These are phyloP conservation scores for Chlorella sp. DNA, from an alignment of 139 green algal genomes.

Conservation along the genomic window DNA sequence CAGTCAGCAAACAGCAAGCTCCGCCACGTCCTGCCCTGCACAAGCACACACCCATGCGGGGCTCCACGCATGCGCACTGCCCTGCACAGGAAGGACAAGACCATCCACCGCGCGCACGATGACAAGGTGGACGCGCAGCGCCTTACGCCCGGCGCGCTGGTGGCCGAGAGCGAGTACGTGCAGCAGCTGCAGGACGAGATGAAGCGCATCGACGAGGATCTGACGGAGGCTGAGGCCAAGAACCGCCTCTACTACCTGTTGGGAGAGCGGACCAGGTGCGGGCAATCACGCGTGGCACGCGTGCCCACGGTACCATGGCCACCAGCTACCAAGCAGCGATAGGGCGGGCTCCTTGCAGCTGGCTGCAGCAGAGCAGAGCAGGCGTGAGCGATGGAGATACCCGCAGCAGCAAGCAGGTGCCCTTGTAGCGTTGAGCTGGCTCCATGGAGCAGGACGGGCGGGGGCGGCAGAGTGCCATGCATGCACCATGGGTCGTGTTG, in stretches of 20 bases:
- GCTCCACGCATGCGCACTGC: not conserved
- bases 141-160: slow-evolving; percentile 32
- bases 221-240: slow-evolving; percentile 72
- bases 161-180: slow-evolving; percentile 48
- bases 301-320: too few relatives aligned
- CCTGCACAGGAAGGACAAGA: slow-evolving; percentile 18
- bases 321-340: too few relatives aligned
- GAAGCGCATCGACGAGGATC: slow-evolving; percentile 61
- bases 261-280: slow-evolving; percentile 59
- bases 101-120: slow-evolving; percentile 30
- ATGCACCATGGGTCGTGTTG: too few relatives aligned
- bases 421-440: too few relatives aligned
- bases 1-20: too few relatives aligned
- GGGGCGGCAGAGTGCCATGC: too few relatives aligned
- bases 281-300: too few relatives aligned
- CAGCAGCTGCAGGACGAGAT: slow-evolving; percentile 54
- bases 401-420: too few relatives aligned
- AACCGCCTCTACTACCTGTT: slow-evolving; percentile 82
- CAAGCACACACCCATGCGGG: not conserved
- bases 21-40: not conserved
- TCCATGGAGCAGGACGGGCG: too few relatives aligned
- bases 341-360: too few relatives aligned
- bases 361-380: too few relatives aligned
- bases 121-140: slow-evolving; percentile 39
- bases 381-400: too few relatives aligned